Percentiles rank a stretch among this genome's conserved stretches.
phyloP scores from a whole-genome alignment of 1,284 basidiomycete genomes.

The Naganishia cerealis region DNA sequence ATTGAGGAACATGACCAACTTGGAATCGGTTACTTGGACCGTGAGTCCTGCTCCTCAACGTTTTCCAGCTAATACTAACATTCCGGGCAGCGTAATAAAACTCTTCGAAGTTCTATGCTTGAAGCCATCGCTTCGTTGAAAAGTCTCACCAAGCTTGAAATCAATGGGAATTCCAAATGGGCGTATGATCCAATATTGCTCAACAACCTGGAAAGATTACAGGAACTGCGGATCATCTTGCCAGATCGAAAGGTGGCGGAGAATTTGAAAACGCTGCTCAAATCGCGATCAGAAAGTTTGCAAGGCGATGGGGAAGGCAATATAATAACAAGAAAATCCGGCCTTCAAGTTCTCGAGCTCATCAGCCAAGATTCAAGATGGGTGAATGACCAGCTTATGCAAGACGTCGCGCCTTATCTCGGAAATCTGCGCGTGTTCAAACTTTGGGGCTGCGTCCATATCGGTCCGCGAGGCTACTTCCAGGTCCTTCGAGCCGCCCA shows the following conservation, averaged over 20 bases:
- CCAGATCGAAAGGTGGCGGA: constrained; percentile 45
- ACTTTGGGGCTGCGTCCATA: constrained; percentile 46
- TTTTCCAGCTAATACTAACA: not conserved
- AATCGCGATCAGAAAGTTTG: constrained; percentile 14
- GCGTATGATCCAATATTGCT: constrained; percentile 46
- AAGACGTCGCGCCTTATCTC: constrained; percentile 40
- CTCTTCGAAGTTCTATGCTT: constrained; percentile 44
- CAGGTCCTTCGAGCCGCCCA: constrained; percentile 40
- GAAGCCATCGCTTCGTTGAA: constrained; percentile 40
- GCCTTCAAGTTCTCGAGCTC: constrained; percentile 45
- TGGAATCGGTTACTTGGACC: constrained; percentile 50
- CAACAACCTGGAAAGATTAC: constrained; percentile 38
- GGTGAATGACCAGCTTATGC: constrained; percentile 44
- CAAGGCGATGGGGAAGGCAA: not conserved
- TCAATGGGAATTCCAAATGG: constrained; percentile 48
- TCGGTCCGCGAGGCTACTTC: constrained; percentile 44
- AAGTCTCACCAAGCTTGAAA: constrained; percentile 43
- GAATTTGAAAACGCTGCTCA: constrained; percentile 37
- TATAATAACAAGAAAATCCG: constrained; percentile 28
- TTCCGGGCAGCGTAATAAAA: constrained; percentile 46
- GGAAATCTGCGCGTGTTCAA: constrained; percentile 41
- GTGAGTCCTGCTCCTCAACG: constrained; percentile 36
- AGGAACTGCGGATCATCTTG: constrained; percentile 51
- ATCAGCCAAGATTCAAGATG: constrained; percentile 38
- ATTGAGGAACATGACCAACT: constrained; percentile 43